phyloP scores from a whole-genome alignment of 2,329 filamentous ascomycete species.

The Neospermospora avenae region DNA sequence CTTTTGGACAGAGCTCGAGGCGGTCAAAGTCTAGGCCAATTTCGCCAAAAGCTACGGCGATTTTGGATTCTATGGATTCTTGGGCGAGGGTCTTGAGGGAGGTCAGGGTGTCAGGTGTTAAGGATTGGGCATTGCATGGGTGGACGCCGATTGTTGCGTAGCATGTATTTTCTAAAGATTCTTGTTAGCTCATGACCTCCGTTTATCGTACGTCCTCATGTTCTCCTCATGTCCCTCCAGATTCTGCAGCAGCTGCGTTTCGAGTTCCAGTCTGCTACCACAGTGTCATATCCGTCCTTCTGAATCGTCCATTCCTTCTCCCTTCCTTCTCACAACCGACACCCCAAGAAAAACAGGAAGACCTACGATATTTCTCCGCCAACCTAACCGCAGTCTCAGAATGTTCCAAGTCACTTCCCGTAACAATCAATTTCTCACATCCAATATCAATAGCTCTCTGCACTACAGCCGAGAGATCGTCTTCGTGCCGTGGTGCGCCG shows the following conservation, averaged over 20 bases:
- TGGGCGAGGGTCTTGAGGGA: constrained; percentile 56
- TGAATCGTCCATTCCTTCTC: not conserved
- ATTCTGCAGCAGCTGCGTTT: not conserved
- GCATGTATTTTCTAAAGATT: constrained; percentile 47
- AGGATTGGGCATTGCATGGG: constrained; percentile 80
- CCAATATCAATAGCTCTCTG: constrained; percentile 73
- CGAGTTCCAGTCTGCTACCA: not conserved
- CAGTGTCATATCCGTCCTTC: not conserved
- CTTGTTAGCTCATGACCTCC: not conserved
- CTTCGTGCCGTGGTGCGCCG: constrained; percentile 69
- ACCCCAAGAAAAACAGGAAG: not conserved
- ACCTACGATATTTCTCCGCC: constrained; percentile 69
- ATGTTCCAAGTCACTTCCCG: constrained; percentile 81
- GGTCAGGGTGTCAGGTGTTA: constrained; percentile 63
- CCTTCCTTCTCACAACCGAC: not conserved
- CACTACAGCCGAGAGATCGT: constrained; percentile 75
- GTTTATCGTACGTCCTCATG: not conserved
- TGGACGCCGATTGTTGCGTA: constrained; percentile 93
- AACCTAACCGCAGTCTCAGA: constrained; percentile 72
- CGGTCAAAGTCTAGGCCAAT: constrained; percentile 97
- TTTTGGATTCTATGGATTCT: constrained; percentile 34
- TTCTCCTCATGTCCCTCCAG: not conserved
- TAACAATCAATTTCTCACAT: constrained; percentile 87
- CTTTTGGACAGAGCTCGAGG: constrained; percentile 74
- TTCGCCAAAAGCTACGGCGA: constrained; percentile 77